Conservation (phyloP, 345 rosid genomes). For the Murraya paniculata region DNA sequence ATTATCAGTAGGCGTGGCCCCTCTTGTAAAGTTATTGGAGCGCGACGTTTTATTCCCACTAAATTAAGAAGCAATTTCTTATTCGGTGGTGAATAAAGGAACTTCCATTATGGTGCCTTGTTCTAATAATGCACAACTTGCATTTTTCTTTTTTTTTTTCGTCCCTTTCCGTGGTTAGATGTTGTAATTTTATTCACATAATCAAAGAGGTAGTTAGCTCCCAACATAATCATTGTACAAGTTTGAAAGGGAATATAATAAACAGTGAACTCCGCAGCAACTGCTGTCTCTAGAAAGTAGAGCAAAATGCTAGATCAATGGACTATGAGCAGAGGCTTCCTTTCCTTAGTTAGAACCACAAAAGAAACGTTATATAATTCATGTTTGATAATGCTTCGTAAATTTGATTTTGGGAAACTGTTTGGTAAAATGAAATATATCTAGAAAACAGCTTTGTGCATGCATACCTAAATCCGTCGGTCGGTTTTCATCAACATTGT, state of each 20-base stretch:
- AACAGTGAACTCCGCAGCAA: background rate
- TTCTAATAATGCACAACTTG: background rate
- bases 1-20: background rate
- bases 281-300: background rate
- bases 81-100: background rate
- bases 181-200: background rate
- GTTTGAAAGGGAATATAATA: background rate
- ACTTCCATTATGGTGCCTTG: background rate
- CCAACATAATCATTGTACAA: background rate
- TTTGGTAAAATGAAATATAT: too few species aligned
- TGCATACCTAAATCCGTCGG: too few species aligned
- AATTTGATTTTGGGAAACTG: too few species aligned
- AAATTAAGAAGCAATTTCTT: background rate
- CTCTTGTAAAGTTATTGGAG: background rate
- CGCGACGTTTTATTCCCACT: background rate
- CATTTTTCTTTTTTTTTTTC: background rate
- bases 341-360: background rate
- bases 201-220: background rate
- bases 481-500: too few species aligned
- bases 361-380: background rate
- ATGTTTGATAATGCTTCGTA: background rate
- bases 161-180: background rate
- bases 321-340: background rate
- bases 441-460: too few species aligned
- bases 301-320: background rate